Evolutionary conservation across 1,139 yeast species (phyloP), one percentile per base, ranked within the genome.

Genomic region (Lodderomyces jiufengensis): DNA sequence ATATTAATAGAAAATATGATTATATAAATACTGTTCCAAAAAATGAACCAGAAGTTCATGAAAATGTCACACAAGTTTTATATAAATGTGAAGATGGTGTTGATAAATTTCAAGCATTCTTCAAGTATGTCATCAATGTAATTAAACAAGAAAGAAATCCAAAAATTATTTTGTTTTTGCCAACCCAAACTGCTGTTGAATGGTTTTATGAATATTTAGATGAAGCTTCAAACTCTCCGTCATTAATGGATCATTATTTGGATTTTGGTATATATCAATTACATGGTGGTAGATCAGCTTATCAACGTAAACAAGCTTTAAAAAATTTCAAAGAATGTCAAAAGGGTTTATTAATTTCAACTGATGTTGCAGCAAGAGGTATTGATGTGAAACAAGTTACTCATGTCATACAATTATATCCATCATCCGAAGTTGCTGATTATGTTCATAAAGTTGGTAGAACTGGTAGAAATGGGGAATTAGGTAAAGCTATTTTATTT

Each of bases 341-440:
- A 27, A 61, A 66, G 20, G 82, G 85, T 38, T 54, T 90, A 29
- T 68, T 90, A 38, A 75, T 90, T 34, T 83, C 95, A 31, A 86
- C 96, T 2, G 95, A 90, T 61, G 97, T 92, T 38, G 95, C 92
- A 45, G 97, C 97, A 3, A 80, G 97, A 65, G 97, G 98, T 51
- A 80, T 92, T 80, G 96, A 88, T 65, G 84, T 88, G 71, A 90
- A 88, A 33, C 78, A 78, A 49, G 94, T 92, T 24, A 65, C 85
- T 20, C 84, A 85, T 51, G 96, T 88, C 37, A 65, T 84, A 51
- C 96, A 88, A 63, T 59, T 84, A 40, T 82, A 87, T 47, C 73
- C 82, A n/a, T 86, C 94, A 45, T 62, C 72, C 31, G 87, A 82
- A 40, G 63, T 81, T 25, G 78, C 90, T 11, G 83, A 84, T 45